Conservation (phyloP, 1,139 yeast species). For the Kazachstania sp. region DNA sequence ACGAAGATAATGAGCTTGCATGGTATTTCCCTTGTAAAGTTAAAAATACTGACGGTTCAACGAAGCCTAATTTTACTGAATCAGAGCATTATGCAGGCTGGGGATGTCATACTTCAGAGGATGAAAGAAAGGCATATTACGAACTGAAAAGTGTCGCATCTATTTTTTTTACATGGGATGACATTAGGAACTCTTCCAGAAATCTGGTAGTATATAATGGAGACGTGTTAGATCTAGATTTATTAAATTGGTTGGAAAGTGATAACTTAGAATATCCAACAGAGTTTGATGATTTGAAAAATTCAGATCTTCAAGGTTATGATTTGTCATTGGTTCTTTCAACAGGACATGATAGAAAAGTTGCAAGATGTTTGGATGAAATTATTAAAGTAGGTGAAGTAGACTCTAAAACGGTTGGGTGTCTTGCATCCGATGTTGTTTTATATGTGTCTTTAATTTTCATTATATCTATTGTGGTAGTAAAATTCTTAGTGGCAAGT, state of each 20-base stretch:
- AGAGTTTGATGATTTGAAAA: conserved; percentile 53
- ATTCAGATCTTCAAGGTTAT: conserved; percentile 58
- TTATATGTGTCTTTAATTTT: conserved; percentile 73
- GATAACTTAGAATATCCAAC: conserved; percentile 67
- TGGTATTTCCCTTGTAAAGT: conserved; percentile 95
- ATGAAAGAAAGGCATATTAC: conserved; percentile 65
- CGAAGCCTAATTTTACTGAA: conserved; percentile 49
- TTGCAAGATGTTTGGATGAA: conserved; percentile 77
- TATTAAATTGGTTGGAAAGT: conserved; percentile 63
- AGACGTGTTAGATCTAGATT: conserved; percentile 69
- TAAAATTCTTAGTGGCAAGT: conserved; percentile 76
- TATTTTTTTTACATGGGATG: conserved; percentile 87
- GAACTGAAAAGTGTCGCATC: conserved; percentile 55
- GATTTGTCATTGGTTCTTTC: conserved; percentile 77
- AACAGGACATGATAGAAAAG: conserved; percentile 55
- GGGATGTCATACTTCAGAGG: conserved; percentile 78
- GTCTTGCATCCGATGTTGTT: conserved; percentile 83
- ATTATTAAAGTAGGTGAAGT: conserved; percentile 81
- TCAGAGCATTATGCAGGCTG: conserved; percentile 65
- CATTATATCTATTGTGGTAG: conserved; percentile 67
- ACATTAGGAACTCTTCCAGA: conserved; percentile 57
- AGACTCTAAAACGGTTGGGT: conserved; percentile 85
- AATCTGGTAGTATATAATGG: conserved; percentile 84
- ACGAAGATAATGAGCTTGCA: conserved; percentile 52
- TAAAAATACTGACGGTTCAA: conserved; percentile 60